phyloP scores from a whole-genome alignment of 1,139 yeast genomes.

The Blastobotrys ciferrii region DNA sequence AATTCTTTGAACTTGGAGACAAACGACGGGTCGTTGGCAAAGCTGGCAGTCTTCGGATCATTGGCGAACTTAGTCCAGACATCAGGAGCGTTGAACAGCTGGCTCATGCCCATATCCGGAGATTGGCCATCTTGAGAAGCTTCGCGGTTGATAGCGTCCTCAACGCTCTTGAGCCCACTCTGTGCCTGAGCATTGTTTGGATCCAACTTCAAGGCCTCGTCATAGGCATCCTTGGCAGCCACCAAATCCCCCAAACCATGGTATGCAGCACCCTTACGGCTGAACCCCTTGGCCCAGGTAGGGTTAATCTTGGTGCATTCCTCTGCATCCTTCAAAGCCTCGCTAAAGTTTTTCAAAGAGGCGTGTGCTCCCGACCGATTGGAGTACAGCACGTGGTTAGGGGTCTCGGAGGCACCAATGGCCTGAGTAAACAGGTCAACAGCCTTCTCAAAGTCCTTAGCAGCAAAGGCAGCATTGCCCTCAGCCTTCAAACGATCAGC shows the following conservation, averaged over 20 bases:
- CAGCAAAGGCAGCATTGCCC: conserved; percentile 90
- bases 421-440: conserved; percentile 81
- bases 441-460: conserved; percentile 80
- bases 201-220: conserved; percentile 81
- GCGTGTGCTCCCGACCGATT: conserved; percentile 94
- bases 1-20: conserved; percentile 67
- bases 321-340: conserved; percentile 81
- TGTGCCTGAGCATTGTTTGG: conserved; percentile 82
- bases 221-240: conserved; percentile 57
- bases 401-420: conserved; percentile 73
- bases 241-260: conserved; percentile 77
- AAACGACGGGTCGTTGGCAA: conserved; percentile 84
- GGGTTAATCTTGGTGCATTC: conserved; percentile 77
- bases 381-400: conserved; percentile 88
- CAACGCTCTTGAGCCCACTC: conserved; percentile 73
- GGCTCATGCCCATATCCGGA: conserved; percentile 76
- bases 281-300: conserved; percentile 91
- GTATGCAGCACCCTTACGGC: conserved; percentile 90
- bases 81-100: conserved; percentile 78
- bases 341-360: conserved; percentile 65
- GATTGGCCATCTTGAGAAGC: conserved; percentile 42
- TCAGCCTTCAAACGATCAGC: conserved; percentile 40
- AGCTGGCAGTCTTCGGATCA: conserved; percentile 84
- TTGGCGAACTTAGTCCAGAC: conserved; percentile 69
- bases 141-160: conserved; percentile 48